Percentiles rank a stretch among this genome's conserved stretches.
These are phyloP conservation scores for Linum lewisii DNA, from an alignment of 345 rosid genomes.

Conservation along the genomic window DNA sequence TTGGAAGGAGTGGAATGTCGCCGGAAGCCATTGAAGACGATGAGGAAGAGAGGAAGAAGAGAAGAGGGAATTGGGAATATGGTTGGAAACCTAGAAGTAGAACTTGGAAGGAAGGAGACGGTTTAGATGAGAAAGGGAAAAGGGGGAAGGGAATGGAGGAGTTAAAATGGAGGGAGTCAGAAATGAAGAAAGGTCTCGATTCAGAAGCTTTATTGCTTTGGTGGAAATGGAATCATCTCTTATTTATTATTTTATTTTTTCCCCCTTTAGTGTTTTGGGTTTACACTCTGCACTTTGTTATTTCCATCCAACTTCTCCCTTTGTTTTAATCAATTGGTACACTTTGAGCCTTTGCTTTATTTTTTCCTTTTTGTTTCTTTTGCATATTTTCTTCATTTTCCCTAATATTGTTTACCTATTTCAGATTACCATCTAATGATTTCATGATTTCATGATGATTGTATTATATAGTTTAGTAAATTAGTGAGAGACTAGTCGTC, in stretches of 20 bases:
- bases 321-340: background rate
- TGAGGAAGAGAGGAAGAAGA: background rate
- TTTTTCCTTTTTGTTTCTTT: background rate
- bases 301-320: background rate
- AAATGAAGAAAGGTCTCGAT: slow-evolving; percentile 19
- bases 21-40: slow-evolving; percentile 36
- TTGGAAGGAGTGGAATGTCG: slow-evolving; percentile 15
- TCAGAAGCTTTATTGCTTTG: slow-evolving; percentile 22
- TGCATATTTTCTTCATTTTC: too few relatives aligned
- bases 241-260: background rate
- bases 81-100: background rate
- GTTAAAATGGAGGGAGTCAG: background rate
- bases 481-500: too few relatives aligned
- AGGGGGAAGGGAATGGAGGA: background rate
- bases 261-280: background rate
- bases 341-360: background rate
- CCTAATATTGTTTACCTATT: background rate
- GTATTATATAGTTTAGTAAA: too few relatives aligned
- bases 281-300: background rate
- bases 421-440: background rate
- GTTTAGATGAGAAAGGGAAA: background rate
- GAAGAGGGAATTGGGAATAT: background rate
- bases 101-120: background rate
- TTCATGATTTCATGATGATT: background rate
- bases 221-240: slow-evolving; percentile 21